phyloP scores from a whole-genome alignment of 2,329 filamentous ascomycete species.

The Pseudocercospora macadamiae region DNA sequence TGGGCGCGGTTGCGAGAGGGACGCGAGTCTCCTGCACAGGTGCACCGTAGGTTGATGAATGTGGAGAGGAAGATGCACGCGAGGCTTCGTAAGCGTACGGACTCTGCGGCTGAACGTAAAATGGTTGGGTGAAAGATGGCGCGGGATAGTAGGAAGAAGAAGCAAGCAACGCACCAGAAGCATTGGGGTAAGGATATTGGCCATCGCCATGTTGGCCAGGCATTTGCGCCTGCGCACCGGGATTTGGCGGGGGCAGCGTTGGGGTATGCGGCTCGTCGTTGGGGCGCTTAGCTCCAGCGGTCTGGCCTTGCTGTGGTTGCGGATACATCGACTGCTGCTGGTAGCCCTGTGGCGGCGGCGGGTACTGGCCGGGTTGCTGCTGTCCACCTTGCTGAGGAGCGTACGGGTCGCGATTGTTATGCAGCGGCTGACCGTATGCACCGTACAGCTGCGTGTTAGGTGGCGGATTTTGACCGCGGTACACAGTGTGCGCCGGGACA shows the following conservation, averaged over 20 bases:
- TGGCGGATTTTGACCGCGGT: conserved; percentile 49
- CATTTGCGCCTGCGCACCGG: conserved; percentile 46
- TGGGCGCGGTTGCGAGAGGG: conserved; percentile 36
- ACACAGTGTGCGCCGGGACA: conserved; percentile 71
- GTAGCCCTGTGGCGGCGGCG: conserved; percentile 45
- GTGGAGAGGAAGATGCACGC: conserved; percentile 47
- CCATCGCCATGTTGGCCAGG: conserved; percentile 16
- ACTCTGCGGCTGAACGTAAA: conserved; percentile 46
- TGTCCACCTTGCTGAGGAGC: conserved; percentile 38
- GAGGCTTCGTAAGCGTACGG: conserved; percentile 46
- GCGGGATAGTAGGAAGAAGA: conserved; percentile 46
- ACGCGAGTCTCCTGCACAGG: conserved; percentile 42
- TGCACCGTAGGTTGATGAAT: conserved; percentile 37
- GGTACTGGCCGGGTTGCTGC: conserved; percentile 39
- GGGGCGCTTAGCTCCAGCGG: conserved; percentile 46
- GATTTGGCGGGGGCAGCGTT: conserved; percentile 53
- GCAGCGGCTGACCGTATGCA: conserved; percentile 54
- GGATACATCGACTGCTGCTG: conserved; percentile 49
- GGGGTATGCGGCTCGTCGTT: conserved; percentile 55
- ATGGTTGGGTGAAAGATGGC: conserved; percentile 39
- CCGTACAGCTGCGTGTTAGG: conserved; percentile 51
- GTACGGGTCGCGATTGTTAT: conserved; percentile 36
- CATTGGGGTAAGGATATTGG: conserved; percentile 48
- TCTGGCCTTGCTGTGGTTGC: conserved; percentile 34
- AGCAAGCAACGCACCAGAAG: conserved; percentile 49